Conservation (phyloP, 148 eudicot species). For the Spergularia bocconei region DNA sequence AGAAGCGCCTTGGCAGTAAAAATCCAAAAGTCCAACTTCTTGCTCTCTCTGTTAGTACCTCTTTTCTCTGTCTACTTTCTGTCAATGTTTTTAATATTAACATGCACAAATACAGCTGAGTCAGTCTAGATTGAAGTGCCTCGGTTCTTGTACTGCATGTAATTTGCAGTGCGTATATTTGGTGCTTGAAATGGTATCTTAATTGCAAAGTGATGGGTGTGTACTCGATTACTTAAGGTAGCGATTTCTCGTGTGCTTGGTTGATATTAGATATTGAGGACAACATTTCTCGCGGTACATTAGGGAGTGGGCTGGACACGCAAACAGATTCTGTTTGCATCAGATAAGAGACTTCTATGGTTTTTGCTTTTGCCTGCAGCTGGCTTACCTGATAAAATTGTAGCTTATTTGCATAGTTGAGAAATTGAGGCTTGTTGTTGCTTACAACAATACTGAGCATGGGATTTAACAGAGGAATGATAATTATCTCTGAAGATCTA, state of each 20-base stretch:
- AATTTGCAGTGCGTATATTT: neutral
- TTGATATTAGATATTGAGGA: neutral
- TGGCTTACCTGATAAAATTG: too few relatives aligned
- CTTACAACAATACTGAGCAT: neutral
- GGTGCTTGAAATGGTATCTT: constrained; percentile 1
- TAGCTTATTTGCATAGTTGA: neutral
- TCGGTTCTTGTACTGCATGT: neutral
- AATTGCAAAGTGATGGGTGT: neutral
- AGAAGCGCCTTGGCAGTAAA: constrained; percentile 74
- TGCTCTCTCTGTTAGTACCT: constrained; percentile 69
- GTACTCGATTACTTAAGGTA: neutral
- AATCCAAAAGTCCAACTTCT: constrained; percentile 76
- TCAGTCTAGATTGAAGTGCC: neutral
- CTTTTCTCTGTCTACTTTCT: constrained; percentile 2
- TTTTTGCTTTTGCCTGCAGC: too few relatives aligned
- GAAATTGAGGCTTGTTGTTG: neutral
- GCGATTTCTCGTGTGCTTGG: neutral
- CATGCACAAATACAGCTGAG: neutral
- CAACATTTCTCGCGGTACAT: neutral
- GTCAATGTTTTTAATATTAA: neutral
- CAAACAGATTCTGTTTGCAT: too few relatives aligned
- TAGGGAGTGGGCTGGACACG: too few relatives aligned
- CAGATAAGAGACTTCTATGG: too few relatives aligned
- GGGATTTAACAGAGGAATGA: neutral
- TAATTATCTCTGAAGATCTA: neutral